Percentiles rank a stretch among this genome's conserved stretches.
These are phyloP conservation scores for Heliamphora exappendiculata DNA, from an alignment of 148 eudicot genomes.

Conservation along the genomic window DNA sequence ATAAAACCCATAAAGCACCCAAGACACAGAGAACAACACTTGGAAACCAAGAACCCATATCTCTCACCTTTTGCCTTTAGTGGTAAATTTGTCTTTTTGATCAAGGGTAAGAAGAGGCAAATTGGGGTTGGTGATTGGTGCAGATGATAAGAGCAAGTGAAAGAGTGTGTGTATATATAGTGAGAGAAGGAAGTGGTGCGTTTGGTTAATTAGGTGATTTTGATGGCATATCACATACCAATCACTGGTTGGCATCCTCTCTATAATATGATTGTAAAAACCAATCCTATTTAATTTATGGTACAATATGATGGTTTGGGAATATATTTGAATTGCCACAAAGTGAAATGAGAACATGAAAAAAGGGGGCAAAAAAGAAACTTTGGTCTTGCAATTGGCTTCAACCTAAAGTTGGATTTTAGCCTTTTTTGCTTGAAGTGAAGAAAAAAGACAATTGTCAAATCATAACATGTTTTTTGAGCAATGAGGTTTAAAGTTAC, in stretches of 20 bases:
- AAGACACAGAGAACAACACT: not conserved
- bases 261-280: too few species aligned
- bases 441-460: too few species aligned
- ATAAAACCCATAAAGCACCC: not conserved
- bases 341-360: too few species aligned
- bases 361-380: too few species aligned
- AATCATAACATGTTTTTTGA: too few species aligned
- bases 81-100: not conserved
- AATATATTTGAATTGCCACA: too few species aligned
- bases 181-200: not conserved
- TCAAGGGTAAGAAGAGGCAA: not conserved
- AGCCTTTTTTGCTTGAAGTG: too few species aligned
- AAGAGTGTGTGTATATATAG: slow-evolving; percentile 1
- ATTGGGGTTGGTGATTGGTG: not conserved
- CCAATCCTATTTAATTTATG: too few species aligned
- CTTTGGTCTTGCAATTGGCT: not conserved
- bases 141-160: not conserved
- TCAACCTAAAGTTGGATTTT: not conserved
- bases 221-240: too few species aligned
- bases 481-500: too few species aligned
- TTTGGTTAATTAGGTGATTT: slow-evolving; percentile 9
- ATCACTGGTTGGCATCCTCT: too few species aligned
- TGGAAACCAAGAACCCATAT: not conserved
- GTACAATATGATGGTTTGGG: too few species aligned
- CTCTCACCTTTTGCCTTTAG: not conserved